Evolutionary conservation across 2,329 filamentous ascomycete genomes (phyloP), one percentile per base, ranked within the genome.

Genomic region (Trichoderma semiorbis): DNA sequence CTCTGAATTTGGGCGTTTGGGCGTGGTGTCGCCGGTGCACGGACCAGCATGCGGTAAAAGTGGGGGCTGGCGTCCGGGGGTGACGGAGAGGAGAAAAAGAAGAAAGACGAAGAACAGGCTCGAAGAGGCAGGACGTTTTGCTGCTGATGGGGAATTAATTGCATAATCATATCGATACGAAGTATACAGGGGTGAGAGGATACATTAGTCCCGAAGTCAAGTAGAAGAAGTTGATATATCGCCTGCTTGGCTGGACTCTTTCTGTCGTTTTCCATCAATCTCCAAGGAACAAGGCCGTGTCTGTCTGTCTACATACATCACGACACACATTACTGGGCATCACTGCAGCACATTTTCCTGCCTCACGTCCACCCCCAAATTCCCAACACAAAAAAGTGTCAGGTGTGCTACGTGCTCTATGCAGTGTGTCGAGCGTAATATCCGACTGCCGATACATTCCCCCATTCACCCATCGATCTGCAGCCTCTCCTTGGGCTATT

Each of bases 391-490:
- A 36, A 50, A 18, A 24, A 11, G 55, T 6, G 61, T 64, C 43
- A 47, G 43, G 43, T 21, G 43, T 39, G 34, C 34, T n/a, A 4
- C 1, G 39, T 43, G 2, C 39, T 28, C 63, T 39, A 47, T 36
- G 47, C 32, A 50, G 26, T 50, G 43, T 39, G 36, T 28, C n/a
- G 16, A 79, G 83, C 32, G 75, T 82, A n/a, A 30, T 34, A 69
- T 34, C 26, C n/a, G 36, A 61, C 26, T 61, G 66, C 66, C 55
- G 66, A 69, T 69, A 36, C 68, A 34, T 36, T 36, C 26, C 68
- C 68, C 68, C 68, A 34, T 36, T 39, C 68, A 32, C 68, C 30
- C 60, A 55, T 70, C 43, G 60, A 70, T 70, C 60, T 53, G 47
- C 60, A 53, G 58, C 57, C 57, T 53, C 57, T 70, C 43, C 47